Evolutionary conservation across 441 rosid species (phyloP).

Genomic region (Eutrema salsugineum): DNA sequence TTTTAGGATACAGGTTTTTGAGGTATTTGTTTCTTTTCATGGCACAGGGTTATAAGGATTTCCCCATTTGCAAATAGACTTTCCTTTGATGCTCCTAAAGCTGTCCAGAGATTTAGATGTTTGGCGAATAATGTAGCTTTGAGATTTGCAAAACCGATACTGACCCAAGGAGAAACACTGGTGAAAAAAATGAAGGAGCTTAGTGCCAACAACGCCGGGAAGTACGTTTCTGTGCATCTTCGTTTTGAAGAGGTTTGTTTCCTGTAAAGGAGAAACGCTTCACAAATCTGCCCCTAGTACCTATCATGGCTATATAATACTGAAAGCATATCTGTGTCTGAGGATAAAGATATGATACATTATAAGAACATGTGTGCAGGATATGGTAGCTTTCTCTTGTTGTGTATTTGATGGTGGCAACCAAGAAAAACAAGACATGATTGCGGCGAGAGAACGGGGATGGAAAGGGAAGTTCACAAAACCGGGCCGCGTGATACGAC

Average conservation of each 20-base stretch:
- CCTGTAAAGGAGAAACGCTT: constrained; percentile 13
- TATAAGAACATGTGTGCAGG: constrained; percentile 45
- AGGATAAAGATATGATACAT: not conserved
- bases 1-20: constrained; percentile 3
- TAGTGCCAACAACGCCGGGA: constrained; percentile 71
- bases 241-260: constrained; percentile 97
- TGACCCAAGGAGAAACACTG: constrained; percentile 70
- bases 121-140: constrained; percentile 93
- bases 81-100: constrained; percentile 94
- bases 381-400: constrained; percentile 99
- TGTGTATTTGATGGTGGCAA: constrained; percentile 96
- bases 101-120: constrained; percentile 93
- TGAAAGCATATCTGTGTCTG: not conserved
- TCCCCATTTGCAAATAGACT: constrained; percentile 99
- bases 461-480: constrained; percentile 99
- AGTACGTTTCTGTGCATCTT: constrained; percentile 95
- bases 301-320: not conserved
- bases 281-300: not conserved
- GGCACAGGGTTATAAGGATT: constrained; percentile 87
- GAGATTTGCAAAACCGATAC: constrained; percentile 75
- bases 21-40: constrained; percentile 25
- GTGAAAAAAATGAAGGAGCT: constrained; percentile 92
- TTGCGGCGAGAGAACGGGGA: constrained; percentile 94
- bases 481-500: constrained; percentile 97
- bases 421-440: constrained; percentile 87